phyloP scores from a whole-genome alignment of 139 green algal genomes.

The Nannochloris sp. region DNA sequence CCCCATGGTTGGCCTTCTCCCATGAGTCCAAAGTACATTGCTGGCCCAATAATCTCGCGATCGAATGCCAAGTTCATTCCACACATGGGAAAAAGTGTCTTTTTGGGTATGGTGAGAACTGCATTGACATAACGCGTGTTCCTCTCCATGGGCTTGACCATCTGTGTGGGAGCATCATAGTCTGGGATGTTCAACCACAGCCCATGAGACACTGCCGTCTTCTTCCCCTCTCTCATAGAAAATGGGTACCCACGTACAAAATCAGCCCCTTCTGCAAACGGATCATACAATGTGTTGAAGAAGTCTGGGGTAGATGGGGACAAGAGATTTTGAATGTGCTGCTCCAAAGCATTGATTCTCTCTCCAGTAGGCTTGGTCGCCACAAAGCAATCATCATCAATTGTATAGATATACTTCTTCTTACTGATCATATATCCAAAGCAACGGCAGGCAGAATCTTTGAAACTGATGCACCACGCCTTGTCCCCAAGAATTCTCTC shows the following conservation, averaged over 20 bases:
- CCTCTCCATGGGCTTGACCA: conserved; percentile 92
- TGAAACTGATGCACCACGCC: conserved; percentile 92
- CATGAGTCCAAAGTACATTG: conserved; percentile 98
- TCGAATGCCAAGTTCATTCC: conserved; percentile 97
- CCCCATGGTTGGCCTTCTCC: conserved; percentile 92
- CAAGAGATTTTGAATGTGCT: conserved; percentile 92
- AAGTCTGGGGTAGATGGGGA: conserved; percentile 89
- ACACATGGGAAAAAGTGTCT: conserved; percentile 93
- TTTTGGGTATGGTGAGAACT: conserved; percentile 93
- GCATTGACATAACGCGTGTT: conserved; percentile 91
- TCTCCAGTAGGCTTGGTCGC: conserved; percentile 69
- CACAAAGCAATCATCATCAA: conserved; percentile 95
- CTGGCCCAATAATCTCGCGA: conserved; percentile 77
- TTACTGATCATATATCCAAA: conserved; percentile 91
- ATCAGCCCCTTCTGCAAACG: conserved; percentile 68
- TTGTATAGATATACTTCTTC: conserved; percentile 95
- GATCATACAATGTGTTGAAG: conserved; percentile 98
- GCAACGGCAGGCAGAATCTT: conserved; percentile 87
- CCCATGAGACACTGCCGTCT: conserved; percentile 86
- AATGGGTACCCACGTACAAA: conserved; percentile 73
- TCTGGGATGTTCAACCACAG: conserved; percentile 98
- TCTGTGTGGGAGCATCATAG: conserved; percentile 94
- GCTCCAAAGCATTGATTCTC: conserved; percentile 88
- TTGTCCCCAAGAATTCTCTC: conserved; percentile 90
- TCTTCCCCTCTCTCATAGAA: conserved; percentile 75